Evolutionary conservation across 106 monocot genomes (phyloP), one percentile per base, ranked within the genome.

Genomic region (Dendrobium nobile): DNA sequence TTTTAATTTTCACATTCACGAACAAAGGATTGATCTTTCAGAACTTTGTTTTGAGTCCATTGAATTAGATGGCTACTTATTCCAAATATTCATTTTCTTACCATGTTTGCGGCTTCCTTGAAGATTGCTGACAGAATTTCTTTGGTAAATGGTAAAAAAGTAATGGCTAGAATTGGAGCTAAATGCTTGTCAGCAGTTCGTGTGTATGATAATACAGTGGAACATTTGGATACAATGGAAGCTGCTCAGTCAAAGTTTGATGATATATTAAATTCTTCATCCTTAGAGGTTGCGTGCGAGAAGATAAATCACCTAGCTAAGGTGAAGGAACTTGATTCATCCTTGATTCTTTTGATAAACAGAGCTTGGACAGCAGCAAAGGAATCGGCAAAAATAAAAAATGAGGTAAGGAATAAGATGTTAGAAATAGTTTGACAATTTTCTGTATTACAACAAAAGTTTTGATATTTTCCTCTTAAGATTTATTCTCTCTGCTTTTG

Each of bases 301-400:
- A 99, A 95, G 83, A 83, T 99, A 61, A 88, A 82, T 76, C 89
- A 81, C 80, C 77, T 99, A 72, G 95, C 98, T 31, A 99, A 93
- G 79, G 75, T 91, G 67, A 99, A 95, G 82, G 92, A 99, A 68
- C 95, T 99, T 70, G 95, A 99, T 87, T 99, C 98, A 11, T 88
- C 89, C 42, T 83, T 99, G 61, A 89, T 99, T 88, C 88, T 99
- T 79, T 82, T 99, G 73, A 95, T 99, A 70, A 95, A 90, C 75
- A 81, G 80, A 79, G 77, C 95, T 68, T 95, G 95, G 95, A 91
- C 85, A 54, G 91, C 91, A 26, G 91, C 94, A 74, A 99, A 95
- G 84, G 94, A 91, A 11, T 93, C 92, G 73, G 75, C 86, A 64
- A 91, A 87, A 75, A 91, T 95, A 84, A 91, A 85, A n/a, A 91